Conservation (phyloP, 139 green algal species). For the Micromonas commoda region DNA sequence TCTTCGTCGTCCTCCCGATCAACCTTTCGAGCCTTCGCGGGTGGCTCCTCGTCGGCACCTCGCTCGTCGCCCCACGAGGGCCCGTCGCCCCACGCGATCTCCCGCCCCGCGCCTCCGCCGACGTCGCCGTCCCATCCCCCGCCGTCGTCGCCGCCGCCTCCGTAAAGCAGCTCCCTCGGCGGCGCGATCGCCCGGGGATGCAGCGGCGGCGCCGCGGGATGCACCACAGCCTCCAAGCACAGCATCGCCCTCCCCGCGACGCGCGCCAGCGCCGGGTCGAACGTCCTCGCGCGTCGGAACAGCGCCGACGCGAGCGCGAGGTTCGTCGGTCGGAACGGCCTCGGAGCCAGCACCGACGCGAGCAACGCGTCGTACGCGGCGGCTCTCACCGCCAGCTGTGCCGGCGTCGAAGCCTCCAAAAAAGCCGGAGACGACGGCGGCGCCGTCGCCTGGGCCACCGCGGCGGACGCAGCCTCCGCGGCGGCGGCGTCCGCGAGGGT, state of each 20-base stretch:
- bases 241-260: not conserved
- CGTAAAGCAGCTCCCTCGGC: not conserved
- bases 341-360: not conserved
- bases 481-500: not conserved
- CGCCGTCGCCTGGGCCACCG: not conserved
- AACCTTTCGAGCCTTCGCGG: not conserved
- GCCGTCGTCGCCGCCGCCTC: too few relatives aligned
- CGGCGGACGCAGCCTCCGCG: not conserved
- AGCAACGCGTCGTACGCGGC: not conserved
- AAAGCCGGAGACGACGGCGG: not conserved
- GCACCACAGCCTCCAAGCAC: not conserved
- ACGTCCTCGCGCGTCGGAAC: not conserved
- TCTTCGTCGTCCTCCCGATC: not conserved
- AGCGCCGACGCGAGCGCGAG: not conserved
- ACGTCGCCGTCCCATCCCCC: too few relatives aligned
- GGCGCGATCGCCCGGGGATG: not conserved
- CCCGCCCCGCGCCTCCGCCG: too few relatives aligned
- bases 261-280: too few relatives aligned
- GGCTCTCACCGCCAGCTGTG: not conserved
- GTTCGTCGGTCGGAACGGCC: not conserved
- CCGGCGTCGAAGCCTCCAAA: not conserved
- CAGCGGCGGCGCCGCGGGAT: constrained; percentile 9
- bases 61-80: not conserved
- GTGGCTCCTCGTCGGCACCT: not conserved
- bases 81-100: not conserved